phyloP scores from a whole-genome alignment of 2,329 filamentous ascomycete species.

The Pleoardoris graminearum region DNA sequence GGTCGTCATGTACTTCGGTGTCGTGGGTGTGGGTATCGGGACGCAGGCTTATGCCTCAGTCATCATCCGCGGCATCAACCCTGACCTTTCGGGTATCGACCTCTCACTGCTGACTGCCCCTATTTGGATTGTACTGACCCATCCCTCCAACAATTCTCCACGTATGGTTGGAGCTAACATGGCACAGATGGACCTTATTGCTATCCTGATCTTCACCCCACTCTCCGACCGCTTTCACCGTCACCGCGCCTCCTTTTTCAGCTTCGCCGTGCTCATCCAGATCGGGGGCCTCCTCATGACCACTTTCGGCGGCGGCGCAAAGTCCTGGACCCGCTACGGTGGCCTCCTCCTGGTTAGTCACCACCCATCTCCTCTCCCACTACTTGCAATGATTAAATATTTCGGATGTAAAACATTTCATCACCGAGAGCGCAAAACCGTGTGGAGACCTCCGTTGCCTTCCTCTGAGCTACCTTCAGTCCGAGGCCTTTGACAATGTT shows the following conservation, averaged over 20 bases:
- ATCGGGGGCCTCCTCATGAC: constrained; percentile 79
- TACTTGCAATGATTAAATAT: constrained; percentile 80
- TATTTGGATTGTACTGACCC: constrained; percentile 78
- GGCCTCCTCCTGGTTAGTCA: constrained; percentile 75
- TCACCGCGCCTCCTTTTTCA: constrained; percentile 80
- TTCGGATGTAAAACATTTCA: constrained; percentile 91
- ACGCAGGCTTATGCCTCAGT: constrained; percentile 86
- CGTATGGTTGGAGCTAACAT: constrained; percentile 12
- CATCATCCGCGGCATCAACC: constrained; percentile 80
- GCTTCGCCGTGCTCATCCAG: constrained; percentile 73
- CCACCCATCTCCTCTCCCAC: not conserved
- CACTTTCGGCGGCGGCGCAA: constrained; percentile 69
- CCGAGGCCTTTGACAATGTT: not conserved
- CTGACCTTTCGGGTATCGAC: constrained; percentile 70
- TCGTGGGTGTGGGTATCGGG: constrained; percentile 89
- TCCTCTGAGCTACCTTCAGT: constrained; percentile 79
- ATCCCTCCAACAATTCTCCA: not conserved
- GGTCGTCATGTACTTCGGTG: constrained; percentile 90
- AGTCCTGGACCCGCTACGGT: constrained; percentile 82
- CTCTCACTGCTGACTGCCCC: constrained; percentile 84
- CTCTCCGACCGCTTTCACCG: constrained; percentile 85
- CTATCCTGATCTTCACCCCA: constrained; percentile 82
- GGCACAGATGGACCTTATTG: constrained; percentile 77
- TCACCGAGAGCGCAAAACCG: constrained; percentile 92
- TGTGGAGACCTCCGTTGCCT: constrained; percentile 99